Base-by-base conservation (phyloP, 1,284 basidiomycete genomes). In the Mycosarcoma mackinlayi region DNA sequence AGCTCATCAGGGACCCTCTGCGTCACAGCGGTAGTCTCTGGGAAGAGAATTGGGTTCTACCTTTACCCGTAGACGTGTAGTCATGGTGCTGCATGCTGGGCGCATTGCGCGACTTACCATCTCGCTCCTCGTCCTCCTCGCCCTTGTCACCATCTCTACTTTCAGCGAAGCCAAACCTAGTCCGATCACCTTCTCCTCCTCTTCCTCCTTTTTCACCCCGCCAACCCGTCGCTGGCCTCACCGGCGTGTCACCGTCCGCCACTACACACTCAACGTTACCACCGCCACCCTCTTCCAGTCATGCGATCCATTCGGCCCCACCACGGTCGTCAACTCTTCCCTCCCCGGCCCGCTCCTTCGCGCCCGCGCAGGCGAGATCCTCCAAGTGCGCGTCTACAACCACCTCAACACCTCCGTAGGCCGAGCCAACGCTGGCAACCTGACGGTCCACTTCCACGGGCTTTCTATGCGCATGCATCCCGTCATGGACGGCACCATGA, bases 401-500 rank as follows among this genome's bases (percentile, higher is more conserved):
- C 27, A 35, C 6, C 54, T 79, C 18, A 6, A 18, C 35, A 14
- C 39, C n/a, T 7, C 14, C 6, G 5, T 11, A 7, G 14, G 4
- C 9, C 33, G 33, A 35, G 2, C 42, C 3, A 27, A 42, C 27
- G 24, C 33, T 5, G 21, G 59, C 11, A 77, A 76, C 38, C 35
- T 72, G 1, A 81, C 79, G 2, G 57, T 74, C 40, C 76, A 78
- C 34, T 75, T 69, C 42, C 76, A 77, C 55, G 77, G 75, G 1
- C 39, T 77, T 2, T 31, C 27, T 8, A 76, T 78, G 65, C 27
- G 31, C 6, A 60, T 69, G 31, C 72, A 69, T n/a, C 78, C 79
- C 0, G 62, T 63, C 3, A 65, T 74, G 56, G 79, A 81, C 28
- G 79, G 79, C 3, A 76, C 73, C 0, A 50, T 50, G 9, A 62